Evolutionary conservation across 768 basidiomycete species (phyloP), one percentile per base, ranked within the genome.

Genomic region (Tricholoma terreum): DNA sequence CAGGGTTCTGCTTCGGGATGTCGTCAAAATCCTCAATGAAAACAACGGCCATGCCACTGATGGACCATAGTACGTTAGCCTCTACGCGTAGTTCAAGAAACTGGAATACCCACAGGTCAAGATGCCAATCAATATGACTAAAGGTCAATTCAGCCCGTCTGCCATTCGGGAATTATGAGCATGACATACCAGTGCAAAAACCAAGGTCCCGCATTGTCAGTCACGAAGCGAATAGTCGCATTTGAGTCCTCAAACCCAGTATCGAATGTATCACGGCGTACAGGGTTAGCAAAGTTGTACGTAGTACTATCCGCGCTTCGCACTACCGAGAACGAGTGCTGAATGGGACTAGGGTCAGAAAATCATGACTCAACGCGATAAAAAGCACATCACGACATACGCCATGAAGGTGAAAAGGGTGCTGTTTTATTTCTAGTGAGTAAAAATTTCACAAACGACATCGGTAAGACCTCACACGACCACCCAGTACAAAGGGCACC

Each of bases 151-250:
- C n/a, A n/a, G n/a, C n/a, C n/a, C n/a, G n/a, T n/a, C n/a, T n/a
- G n/a, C n/a, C n/a, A n/a, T n/a, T n/a, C n/a, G 54, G 54, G 9
- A 5, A 22, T 27, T 15, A 2, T n/a, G 19, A 6, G 31, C 51
- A 55, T 34, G 7, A 57, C 61, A 52, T 57, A 42, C 61, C 40
- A 45, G 17, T 19, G 50, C 51, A 59, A 51, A 52, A 58, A 63
- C 78, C 84, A 81, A 30, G 81, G 78, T n/a, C 84, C 84, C 8
- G 83, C 75, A 70, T 87, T 89, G 65, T 89, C 82, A 3, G 86
- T 81, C 19, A 68, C 64, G 71, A 84, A 86, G 40, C 84, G 77
- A 48, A 85, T 75, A 8, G 78, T 79, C 19, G 80, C 76, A n/a
- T 73, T 71, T 59, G 75, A 73, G 12, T 58, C 62, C 1, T 57